phyloP scores from a whole-genome alignment of 352 stramenopile species.

The Pythium rhizo-oryzae region DNA sequence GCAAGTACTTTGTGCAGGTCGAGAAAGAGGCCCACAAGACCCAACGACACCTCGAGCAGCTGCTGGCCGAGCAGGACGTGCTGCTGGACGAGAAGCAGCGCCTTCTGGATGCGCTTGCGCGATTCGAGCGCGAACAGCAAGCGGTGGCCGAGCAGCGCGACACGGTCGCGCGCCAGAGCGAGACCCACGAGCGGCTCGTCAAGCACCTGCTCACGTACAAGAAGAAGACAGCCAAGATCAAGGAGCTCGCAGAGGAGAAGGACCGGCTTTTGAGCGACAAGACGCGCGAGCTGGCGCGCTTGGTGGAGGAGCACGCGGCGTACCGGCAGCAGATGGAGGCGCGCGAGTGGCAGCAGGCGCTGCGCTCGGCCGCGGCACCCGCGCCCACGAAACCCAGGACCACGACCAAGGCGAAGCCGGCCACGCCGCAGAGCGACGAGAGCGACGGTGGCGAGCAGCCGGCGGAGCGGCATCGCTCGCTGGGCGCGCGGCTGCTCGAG shows the following conservation, averaged over 20 bases:
- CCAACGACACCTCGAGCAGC: conserved; percentile 38
- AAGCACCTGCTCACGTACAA: conserved; percentile 51
- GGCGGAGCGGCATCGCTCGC: conserved; percentile 1
- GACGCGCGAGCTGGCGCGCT: conserved; percentile 32
- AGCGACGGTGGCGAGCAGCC: conserved; percentile 8
- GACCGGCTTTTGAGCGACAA: conserved; percentile 38
- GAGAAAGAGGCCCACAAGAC: conserved; percentile 43
- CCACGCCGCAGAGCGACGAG: background rate
- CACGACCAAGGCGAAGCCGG: background rate
- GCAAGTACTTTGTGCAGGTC: conserved; percentile 67
- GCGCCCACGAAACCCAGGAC: background rate
- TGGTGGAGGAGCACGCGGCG: conserved; percentile 33
- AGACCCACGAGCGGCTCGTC: conserved; percentile 27
- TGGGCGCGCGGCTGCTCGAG: conserved; percentile 26
- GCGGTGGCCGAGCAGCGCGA: conserved; percentile 28
- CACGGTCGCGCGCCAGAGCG: background rate
- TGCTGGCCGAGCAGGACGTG: conserved; percentile 39
- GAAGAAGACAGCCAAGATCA: conserved; percentile 59
- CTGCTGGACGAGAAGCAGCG: conserved; percentile 34
- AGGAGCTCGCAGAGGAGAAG: conserved; percentile 48
- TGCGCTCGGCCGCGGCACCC: conserved; percentile 16
- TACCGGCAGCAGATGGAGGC: conserved; percentile 39
- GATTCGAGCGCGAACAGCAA: conserved; percentile 32
- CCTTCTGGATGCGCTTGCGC: conserved; percentile 27
- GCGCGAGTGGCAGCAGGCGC: conserved; percentile 38